Conservation (phyloP, 345 rosid genomes). For the Rhodamnia rubescens region DNA sequence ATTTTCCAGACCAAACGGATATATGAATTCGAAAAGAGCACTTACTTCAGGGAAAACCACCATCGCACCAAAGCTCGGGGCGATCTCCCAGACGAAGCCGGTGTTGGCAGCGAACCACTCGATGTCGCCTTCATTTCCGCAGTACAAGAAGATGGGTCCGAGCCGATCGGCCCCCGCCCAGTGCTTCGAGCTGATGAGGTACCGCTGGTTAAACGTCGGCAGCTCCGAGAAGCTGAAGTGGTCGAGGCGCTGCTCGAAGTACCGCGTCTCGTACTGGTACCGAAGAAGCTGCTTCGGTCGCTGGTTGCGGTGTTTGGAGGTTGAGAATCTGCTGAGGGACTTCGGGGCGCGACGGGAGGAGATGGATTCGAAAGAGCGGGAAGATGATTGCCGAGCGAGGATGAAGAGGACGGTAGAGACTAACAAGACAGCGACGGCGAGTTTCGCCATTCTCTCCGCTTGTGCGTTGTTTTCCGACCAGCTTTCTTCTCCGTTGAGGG, state of each 20-base stretch:
- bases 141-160: constrained; percentile 78
- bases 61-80: constrained; percentile 71
- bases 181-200: constrained; percentile 53
- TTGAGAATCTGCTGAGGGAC: constrained; percentile 19
- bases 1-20: background rate
- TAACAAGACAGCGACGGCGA: background rate
- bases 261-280: constrained; percentile 46
- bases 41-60: constrained; percentile 71
- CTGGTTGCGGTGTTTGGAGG: background rate
- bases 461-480: background rate
- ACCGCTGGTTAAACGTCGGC: constrained; percentile 51
- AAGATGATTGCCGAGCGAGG: constrained; percentile 4
- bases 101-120: constrained; percentile 77
- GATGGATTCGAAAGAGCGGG: background rate
- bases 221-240: constrained; percentile 72
- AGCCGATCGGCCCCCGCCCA: constrained; percentile 46
- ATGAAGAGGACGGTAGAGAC: constrained; percentile 6
- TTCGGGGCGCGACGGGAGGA: constrained; percentile 17
- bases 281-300: background rate
- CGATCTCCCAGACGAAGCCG: constrained; percentile 76
- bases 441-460: constrained; percentile 18
- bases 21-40: background rate
- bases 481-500: background rate
- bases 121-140: constrained; percentile 83
- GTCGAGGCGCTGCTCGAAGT: constrained; percentile 53